Evolutionary conservation across 805 yeast species (phyloP), one percentile per base, ranked within the genome.

Genomic region (Kodamaea restingae): DNA sequence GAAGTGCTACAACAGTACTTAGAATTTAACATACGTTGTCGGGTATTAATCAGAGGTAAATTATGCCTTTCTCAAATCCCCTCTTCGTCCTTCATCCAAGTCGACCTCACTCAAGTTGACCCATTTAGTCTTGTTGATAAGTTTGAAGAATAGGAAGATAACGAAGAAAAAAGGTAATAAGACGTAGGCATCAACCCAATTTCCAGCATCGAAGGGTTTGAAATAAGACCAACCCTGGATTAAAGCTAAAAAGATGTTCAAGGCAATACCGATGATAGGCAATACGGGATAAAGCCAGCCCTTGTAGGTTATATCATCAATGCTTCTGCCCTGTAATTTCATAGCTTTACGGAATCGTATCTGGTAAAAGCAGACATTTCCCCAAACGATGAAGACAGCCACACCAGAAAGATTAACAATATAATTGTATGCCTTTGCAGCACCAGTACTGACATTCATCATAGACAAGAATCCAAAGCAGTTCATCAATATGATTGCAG

Each of bases 301-400:
- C 40, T 54, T 59, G 52, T 54, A 67, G 1, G 69, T 67, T 21
- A 67, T 50, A 7, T 60, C 65, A 22, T 51, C 59, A 2, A 56
- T 41, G 5, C 60, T 49, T 24, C 69, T 52, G 18, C 70, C 70
- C 43, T 67, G 73, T 2, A 56, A 33, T 35, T 47, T 55, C 70
- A 63, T 59, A 0, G 71, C 71, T 34, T 49, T 40, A 47, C 87
- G 69, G 54, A 81, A 79, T 32, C 84, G 60, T 12, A 80, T 42
- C 45, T 81, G 85, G 26, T 74, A 69, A 36, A 71, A 63, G 15
- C 79, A 70, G 18, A 80, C 75, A 9, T 71, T 61, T 6, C 80
- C 81, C 88, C 87, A 81, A 2, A 80, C 85, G 35, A 81, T 67
- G 42, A 81, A 81, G 3, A 80, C 78, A 2, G 83, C 77, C 15